These are phyloP conservation scores for Phyllosticta citrichinensis DNA, from an alignment of 2,329 filamentous ascomycete species.

Conservation along the genomic window DNA sequence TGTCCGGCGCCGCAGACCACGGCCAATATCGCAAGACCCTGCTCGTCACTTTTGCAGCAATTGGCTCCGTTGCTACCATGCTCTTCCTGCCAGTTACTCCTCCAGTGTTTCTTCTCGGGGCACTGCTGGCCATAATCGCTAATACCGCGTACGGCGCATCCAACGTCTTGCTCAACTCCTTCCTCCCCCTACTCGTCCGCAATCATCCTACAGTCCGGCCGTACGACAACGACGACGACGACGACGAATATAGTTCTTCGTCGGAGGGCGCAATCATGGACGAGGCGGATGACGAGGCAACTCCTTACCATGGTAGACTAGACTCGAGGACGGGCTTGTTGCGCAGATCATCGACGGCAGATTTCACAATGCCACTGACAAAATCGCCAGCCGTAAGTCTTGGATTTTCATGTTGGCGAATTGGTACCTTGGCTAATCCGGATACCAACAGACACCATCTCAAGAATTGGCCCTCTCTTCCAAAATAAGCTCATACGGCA, in stretches of 20 bases:
- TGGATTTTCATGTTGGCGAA: not conserved
- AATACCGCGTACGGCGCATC: constrained; percentile 93
- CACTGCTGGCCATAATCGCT: constrained; percentile 74
- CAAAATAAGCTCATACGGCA: constrained; percentile 81
- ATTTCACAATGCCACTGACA: not conserved
- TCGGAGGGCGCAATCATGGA: constrained; percentile 6
- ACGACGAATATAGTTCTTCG: constrained; percentile 14
- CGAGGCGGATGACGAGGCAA: constrained; percentile 1
- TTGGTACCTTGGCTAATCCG: not conserved
- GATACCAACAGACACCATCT: constrained; percentile 31
- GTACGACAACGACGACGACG: constrained; percentile 19
- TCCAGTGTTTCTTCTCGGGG: constrained; percentile 68
- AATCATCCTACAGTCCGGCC: constrained; percentile 56
- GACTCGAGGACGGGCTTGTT: constrained; percentile 1
- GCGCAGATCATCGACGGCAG: not conserved
- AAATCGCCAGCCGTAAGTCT: constrained; percentile 7
- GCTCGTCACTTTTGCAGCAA: constrained; percentile 72
- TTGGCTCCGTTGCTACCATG: constrained; percentile 78
- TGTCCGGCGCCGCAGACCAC: constrained; percentile 92
- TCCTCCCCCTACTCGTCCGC: constrained; percentile 80
- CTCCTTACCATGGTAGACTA: not conserved
- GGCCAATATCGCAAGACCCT: constrained; percentile 80
- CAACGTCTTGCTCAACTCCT: constrained; percentile 92
- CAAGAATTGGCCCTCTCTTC: constrained; percentile 74
- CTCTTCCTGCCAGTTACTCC: constrained; percentile 71